Conservation (phyloP, 257 asterid genomes). For the Nicotiana tabacum region DNA sequence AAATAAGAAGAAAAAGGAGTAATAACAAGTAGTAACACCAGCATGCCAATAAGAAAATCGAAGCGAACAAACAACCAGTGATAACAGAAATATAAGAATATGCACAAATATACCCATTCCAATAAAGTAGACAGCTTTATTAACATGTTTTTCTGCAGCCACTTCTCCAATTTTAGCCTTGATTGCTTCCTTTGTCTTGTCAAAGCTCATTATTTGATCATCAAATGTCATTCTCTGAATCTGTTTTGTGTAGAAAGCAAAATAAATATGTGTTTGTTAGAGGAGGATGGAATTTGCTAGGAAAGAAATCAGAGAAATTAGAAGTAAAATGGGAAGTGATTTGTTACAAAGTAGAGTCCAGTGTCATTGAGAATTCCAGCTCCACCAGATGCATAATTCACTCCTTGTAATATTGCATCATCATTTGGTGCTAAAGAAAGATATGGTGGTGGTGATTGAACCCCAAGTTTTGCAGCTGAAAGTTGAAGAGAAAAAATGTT, state of each 20-base stretch:
- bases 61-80: too few species aligned
- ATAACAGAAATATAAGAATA: too few species aligned
- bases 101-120: constrained; percentile 44
- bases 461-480: constrained; percentile 67
- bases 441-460: constrained; percentile 66
- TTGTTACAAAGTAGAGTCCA: constrained; percentile 66
- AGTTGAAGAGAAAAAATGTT: not conserved
- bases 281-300: too few species aligned
- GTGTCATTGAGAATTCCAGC: constrained; percentile 90
- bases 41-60: too few species aligned
- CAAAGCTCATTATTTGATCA: constrained; percentile 57
- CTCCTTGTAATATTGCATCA: constrained; percentile 65
- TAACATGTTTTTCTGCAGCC: constrained; percentile 51
- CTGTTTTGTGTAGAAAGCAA: constrained; percentile 15
- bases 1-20: too few species aligned
- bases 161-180: constrained; percentile 51
- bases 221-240: constrained; percentile 65
- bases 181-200: constrained; percentile 45
- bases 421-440: constrained; percentile 55
- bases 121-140: constrained; percentile 53
- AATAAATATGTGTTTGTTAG: not conserved
- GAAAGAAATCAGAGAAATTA: not conserved
- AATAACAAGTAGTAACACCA: too few species aligned
- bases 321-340: not conserved
- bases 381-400: constrained; percentile 86